These are phyloP conservation scores for Botrytis aclada DNA, from an alignment of 2,329 filamentous ascomycete species.

Conservation along the genomic window DNA sequence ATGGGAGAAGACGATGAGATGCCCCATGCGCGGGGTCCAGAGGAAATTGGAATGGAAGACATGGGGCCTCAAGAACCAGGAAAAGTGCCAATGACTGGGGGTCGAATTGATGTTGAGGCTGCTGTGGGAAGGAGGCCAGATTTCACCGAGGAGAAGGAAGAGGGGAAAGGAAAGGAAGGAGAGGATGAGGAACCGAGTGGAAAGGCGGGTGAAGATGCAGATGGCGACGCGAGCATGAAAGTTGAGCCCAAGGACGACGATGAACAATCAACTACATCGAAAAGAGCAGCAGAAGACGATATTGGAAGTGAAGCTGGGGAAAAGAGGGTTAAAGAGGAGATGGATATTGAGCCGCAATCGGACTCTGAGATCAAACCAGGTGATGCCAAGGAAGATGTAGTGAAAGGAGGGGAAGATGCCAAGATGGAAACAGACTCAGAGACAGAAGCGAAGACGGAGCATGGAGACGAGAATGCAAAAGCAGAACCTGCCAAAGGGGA, in stretches of 20 bases:
- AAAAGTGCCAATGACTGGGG: slow-evolving; percentile 36
- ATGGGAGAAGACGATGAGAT: slow-evolving; percentile 57
- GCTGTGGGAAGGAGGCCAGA: slow-evolving; percentile 52
- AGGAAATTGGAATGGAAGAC: slow-evolving; percentile 81
- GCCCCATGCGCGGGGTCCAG: slow-evolving; percentile 80
- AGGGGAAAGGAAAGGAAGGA: slow-evolving; percentile 52
- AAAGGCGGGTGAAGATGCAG: slow-evolving; percentile 32
- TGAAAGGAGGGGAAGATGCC: background rate
- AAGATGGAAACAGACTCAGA: background rate
- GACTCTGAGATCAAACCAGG: background rate
- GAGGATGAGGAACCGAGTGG: slow-evolving; percentile 47
- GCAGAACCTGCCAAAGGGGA: slow-evolving; percentile 23
- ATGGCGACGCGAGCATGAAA: slow-evolving; percentile 27
- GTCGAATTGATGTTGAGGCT: slow-evolving; percentile 57
- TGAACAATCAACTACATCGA: slow-evolving; percentile 43
- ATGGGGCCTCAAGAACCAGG: slow-evolving; percentile 66
- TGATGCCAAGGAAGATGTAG: background rate
- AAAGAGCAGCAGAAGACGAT: slow-evolving; percentile 54
- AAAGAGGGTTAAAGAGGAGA: slow-evolving; percentile 14
- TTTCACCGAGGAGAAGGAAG: slow-evolving; percentile 40
- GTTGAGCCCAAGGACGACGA: slow-evolving; percentile 30
- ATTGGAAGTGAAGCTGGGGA: slow-evolving; percentile 34
- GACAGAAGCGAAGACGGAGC: background rate
- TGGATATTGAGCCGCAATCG: background rate
- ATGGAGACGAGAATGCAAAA: slow-evolving; percentile 15